Percentiles rank a stretch among this genome's conserved stretches.
Evolutionary conservation across 495 filamentous ascomycete genomes (phyloP).

Genomic region (Daldinia decipiens): DNA sequence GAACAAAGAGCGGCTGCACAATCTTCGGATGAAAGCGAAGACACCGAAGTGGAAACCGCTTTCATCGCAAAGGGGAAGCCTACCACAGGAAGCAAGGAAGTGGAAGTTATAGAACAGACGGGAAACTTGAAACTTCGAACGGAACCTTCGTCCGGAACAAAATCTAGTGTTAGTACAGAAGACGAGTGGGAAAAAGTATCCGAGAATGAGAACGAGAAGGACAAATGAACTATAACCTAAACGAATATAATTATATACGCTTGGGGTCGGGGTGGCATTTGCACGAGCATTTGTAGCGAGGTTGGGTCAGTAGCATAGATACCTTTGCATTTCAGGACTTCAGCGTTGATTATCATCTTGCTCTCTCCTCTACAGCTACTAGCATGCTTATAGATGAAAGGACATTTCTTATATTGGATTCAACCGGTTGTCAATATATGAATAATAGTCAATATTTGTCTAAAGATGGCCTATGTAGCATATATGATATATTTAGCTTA

Average conservation of each 20-base stretch:
- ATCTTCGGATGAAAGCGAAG: conserved; percentile 58
- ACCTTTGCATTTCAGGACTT: conserved; percentile 30
- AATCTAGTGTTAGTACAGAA: conserved; percentile 64
- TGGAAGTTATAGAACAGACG: conserved; percentile 50
- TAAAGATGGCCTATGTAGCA: neutral
- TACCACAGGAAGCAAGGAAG: conserved; percentile 48
- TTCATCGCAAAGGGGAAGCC: conserved; percentile 44
- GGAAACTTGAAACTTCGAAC: conserved; percentile 57
- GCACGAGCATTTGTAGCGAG: conserved; percentile 36
- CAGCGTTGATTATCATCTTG: conserved; percentile 22
- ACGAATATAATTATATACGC: conserved; percentile 15
- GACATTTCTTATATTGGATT: conserved; percentile 11
- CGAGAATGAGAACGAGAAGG: conserved; percentile 66
- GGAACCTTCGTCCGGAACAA: conserved; percentile 47
- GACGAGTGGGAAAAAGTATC: conserved; percentile 70
- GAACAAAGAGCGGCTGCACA: conserved; percentile 47
- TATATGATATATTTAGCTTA: neutral
- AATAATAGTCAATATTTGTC: neutral
- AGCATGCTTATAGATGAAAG: conserved; percentile 4
- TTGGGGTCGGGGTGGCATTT: conserved; percentile 29
- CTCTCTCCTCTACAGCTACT: conserved; percentile 9
- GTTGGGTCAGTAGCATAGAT: conserved; percentile 31
- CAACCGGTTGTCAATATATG: conserved; percentile 4
- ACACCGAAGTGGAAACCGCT: conserved; percentile 62
- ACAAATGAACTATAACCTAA: conserved; percentile 46